Evolutionary conservation across 1,284 basidiomycete genomes (phyloP), one percentile per base, ranked within the genome.

Genomic region (Microbotryum intermedium): DNA sequence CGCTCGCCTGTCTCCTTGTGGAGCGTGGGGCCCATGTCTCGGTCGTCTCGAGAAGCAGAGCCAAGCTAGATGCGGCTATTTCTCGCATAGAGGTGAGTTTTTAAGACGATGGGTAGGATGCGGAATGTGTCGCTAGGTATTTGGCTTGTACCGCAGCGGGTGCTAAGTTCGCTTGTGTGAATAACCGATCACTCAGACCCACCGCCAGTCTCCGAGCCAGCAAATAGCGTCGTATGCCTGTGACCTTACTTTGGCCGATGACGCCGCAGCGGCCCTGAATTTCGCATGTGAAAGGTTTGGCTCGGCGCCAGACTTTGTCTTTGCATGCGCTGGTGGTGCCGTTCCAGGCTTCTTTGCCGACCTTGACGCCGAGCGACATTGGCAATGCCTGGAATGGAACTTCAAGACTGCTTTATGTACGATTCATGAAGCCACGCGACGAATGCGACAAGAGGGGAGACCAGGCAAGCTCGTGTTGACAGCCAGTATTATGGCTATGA

Each of bases 401-500:
- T 81, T 79, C 69, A 77, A 76, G 74, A 78, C 79, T 1, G 76
- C 77, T 16, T 85, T 89, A 1, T 89, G 83, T 78, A 85, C 88
- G 6, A 84, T 88, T 5, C 82, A 85, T 75, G 88, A 89, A 67
- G 66, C 82, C 75, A 77, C 82, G 0, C 84, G 84, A 71, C 78
- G 79, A 57, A 90, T 94, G 85, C 83, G 83, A 13, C 77, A 78
- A 48, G 77, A 81, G 45, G 76, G 77, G 26, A 76, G 78, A 20
- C 79, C 81, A 54, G 77, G 78, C 21, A 88, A 87, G 71, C 85
- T 97, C 59, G 80, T 90, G 5, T 83, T 97, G 53, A 83, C 90
- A 25, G 85, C 85, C 9, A 92, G 89, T 0, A 81, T 85, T n/a
- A 74, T 94, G 18, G 87, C 86, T 0, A 84, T 87, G 67, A 86